Base-by-base conservation (phyloP, 2,329 filamentous ascomycete species). In the Coniella lustricola region DNA sequence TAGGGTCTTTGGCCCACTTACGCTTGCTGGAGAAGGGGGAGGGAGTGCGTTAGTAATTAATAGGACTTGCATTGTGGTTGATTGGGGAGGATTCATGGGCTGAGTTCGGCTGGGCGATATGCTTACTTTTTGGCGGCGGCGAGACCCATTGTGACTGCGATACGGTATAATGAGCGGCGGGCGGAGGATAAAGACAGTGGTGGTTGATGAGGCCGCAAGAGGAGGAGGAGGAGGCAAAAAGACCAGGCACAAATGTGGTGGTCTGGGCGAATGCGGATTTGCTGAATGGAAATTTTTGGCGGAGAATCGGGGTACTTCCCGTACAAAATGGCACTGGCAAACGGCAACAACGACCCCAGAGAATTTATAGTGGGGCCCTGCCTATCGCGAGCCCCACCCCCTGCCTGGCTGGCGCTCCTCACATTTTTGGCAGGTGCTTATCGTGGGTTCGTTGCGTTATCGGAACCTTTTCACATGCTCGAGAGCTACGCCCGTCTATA, bases 1-100 rank as follows among this genome's bases (percentile, higher is more conserved):
- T 96, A 7, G 93, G 93, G 68, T 98, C 93, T 64, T 85, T 77
- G 56, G 85, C 85, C 62, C 97, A 82, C 70, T 91, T 95, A 41
- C 75, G 75, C 57, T 62, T 66, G 54, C 64, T 69, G 44, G 54
- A 7, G 17, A 16, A 13, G 22, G 33, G n/a, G 21, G 21, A 32
- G 20, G 17, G 25, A 13, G 25, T 8, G 17, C 40, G 43, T 47
- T 40, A 51, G 48, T 38, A 42, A 21, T 39, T 4, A 13, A 17
- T 4, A 10, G 25, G 25, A 29, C 10, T 29, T 5, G 25, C n/a
- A n/a, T n/a, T n/a, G 25, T 29, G 25, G 5, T 29, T 29, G 25
- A 13, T 16, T 18, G 18, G 18, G 17, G 13, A 9, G 10, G 29
- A 10, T n/a, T 25, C 22, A 22, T 3, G n/a, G 3, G 22, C 9